These are phyloP conservation scores for Aeschynomene evenia DNA, from an alignment of 306 rosid genomes.

Conservation along the genomic window DNA sequence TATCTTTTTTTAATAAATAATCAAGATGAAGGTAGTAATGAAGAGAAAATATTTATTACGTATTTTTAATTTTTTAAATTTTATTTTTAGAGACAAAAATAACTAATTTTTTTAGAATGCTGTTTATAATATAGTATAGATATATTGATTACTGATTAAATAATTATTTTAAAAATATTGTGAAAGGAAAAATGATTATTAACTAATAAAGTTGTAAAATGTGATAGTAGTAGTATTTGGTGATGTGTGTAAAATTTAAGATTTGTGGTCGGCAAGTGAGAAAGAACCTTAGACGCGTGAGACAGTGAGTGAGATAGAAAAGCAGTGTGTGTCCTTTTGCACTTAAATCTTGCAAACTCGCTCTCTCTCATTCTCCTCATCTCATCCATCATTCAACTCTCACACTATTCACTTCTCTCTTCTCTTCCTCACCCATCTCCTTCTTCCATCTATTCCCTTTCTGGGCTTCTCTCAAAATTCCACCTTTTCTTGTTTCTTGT, in stretches of 20 bases:
- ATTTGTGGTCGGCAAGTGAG: constrained; percentile 59
- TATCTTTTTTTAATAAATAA: too few species aligned
- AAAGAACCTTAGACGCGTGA: constrained; percentile 36
- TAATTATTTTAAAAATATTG: too few species aligned
- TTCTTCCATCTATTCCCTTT: too few species aligned
- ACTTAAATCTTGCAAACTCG: constrained; percentile 27
- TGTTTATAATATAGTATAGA: too few species aligned
- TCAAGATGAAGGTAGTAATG: too few species aligned
- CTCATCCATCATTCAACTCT: constrained; percentile 10
- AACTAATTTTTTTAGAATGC: too few species aligned
- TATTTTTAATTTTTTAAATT: too few species aligned
- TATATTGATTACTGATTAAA: too few species aligned
- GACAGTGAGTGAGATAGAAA: constrained; percentile 24
- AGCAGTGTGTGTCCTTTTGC: constrained; percentile 16
- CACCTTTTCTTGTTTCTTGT: neutral
- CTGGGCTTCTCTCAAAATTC: constrained; percentile 10
- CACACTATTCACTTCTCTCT: neutral
- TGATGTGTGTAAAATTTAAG: constrained; percentile 38
- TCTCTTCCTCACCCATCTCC: neutral
- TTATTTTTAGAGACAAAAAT: too few species aligned
- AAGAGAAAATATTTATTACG: too few species aligned
- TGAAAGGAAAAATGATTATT: too few species aligned
- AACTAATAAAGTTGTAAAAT: constrained; percentile 10
- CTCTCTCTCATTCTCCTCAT: constrained; percentile 14
- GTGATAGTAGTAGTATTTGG: constrained; percentile 21